Base-by-base conservation (phyloP, 2,329 filamentous ascomycete species). In the Clonostachys rhizophaga region DNA sequence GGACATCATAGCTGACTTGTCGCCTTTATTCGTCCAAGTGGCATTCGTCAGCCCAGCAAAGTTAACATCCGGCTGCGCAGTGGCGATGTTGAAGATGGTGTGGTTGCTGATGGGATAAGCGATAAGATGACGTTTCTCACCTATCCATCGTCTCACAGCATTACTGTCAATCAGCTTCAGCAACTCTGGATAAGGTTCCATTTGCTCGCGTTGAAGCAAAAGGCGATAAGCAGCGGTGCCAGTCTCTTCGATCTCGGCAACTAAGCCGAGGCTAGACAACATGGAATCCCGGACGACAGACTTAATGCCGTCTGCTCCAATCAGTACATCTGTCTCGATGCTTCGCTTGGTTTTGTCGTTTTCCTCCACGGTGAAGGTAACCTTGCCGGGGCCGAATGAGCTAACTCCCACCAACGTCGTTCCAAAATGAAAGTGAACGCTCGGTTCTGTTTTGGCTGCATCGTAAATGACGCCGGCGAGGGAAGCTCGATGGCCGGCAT, bases 161-260 rank as follows among this genome's bases (percentile, higher is more conserved):
- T 89, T 79, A 40, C 76, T 73, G 54, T 88, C 80, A 17, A 91
- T 72, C 11, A 91, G 74, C 16, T 68, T 74, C 45, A 84, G 70
- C 51, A 91, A 73, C 57, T 89, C 85, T 0, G 86, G 77, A 57
- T 90, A 85, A 18, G 75, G 54, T 49, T 74, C 66, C 79, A 91
- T 87, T 53, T 86, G 73, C 33, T 80, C 75, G 13, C 87, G 79
- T 2, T 76, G 79, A 16, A 91, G 74, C 80, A 91, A 86, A 64
- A 91, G 88, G 12, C 87, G 80, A 68, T 91, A 91, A 4, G 86
- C 86, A 1, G 88, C 87, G 66, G 91, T 85, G 5, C 85, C 81
- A 0, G 87, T 89, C 50, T 89, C 84, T 50, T 81, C 71, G 16
- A 36, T 16, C 9, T n/a, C 9, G 5, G 17, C 8, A 6, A 68